A percentile compares a stretch with the other conserved stretches of the same genome.
phyloP scores from a whole-genome alignment of 2,329 filamentous ascomycete genomes.

The Ophiocordyceps camponoti-leonardi region DNA sequence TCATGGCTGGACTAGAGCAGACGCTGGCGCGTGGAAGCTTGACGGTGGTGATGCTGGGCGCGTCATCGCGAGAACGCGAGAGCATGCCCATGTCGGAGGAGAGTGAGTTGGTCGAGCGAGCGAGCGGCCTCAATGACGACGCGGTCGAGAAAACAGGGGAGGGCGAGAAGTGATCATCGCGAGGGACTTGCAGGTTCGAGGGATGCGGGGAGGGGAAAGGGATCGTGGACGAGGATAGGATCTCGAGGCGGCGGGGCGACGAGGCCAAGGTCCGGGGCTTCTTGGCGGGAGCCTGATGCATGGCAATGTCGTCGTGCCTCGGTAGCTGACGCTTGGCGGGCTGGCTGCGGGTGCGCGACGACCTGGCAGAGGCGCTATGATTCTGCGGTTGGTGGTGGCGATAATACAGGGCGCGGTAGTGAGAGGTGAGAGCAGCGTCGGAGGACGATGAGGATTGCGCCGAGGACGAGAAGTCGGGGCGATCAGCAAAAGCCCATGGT shows the following conservation, averaged over 20 bases:
- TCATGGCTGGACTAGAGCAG: slow-evolving; percentile 27
- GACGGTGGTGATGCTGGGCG: slow-evolving; percentile 29
- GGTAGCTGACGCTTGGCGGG: slow-evolving; percentile 10
- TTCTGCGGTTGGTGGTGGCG: background rate
- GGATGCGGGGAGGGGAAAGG: slow-evolving; percentile 1
- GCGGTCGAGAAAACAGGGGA: slow-evolving; percentile 33
- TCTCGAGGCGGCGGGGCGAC: slow-evolving; percentile 26
- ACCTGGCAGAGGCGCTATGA: slow-evolving; percentile 1
- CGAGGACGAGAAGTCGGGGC: slow-evolving; percentile 4
- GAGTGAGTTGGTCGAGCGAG: slow-evolving; percentile 19
- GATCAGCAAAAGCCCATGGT: slow-evolving; percentile 5
- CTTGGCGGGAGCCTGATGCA: slow-evolving; percentile 23
- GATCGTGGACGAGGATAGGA: slow-evolving; percentile 14
- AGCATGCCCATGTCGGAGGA: slow-evolving; percentile 29
- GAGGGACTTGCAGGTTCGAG: slow-evolving; percentile 8
- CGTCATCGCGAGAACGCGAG: slow-evolving; percentile 24
- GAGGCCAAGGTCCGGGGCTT: slow-evolving; percentile 29
- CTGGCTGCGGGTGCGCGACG: slow-evolving; percentile 4
- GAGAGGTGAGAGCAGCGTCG: background rate
- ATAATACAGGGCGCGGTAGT: background rate
- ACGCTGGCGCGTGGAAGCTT: slow-evolving; percentile 37
- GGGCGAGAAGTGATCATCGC: slow-evolving; percentile 27
- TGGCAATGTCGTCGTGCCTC: slow-evolving; percentile 7
- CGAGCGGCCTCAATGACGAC: slow-evolving; percentile 17
- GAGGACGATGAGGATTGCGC: background rate